Evolutionary conservation across 1,284 basidiomycete species (phyloP).

Genomic region (Leccinum pachyderme): DNA sequence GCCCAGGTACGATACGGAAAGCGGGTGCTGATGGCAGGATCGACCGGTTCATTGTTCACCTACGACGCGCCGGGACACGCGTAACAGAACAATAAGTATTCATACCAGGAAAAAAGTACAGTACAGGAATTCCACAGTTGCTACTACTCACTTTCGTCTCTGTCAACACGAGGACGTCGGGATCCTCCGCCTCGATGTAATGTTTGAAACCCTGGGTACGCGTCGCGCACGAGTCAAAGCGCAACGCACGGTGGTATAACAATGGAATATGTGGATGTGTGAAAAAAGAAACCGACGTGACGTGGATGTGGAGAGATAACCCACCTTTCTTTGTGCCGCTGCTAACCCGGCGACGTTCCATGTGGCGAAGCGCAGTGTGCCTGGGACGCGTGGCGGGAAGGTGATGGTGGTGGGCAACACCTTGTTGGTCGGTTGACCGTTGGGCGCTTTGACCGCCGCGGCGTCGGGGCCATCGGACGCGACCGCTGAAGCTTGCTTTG

Average conservation of each 20-base stretch:
- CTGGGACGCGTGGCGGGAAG: slow-evolving; percentile 51
- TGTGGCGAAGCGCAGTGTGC: slow-evolving; percentile 56
- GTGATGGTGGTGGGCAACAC: slow-evolving; percentile 60
- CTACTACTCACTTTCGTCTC: slow-evolving; percentile 73
- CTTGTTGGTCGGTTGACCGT: slow-evolving; percentile 70
- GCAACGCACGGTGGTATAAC: too few relatives aligned
- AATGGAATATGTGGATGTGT: neutral
- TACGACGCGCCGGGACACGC: slow-evolving; percentile 27
- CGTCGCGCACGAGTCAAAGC: neutral
- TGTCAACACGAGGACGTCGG: slow-evolving; percentile 76
- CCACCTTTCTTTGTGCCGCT: slow-evolving; percentile 66
- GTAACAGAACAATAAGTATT: neutral
- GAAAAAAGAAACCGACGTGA: neutral
- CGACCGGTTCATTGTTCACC: slow-evolving; percentile 66
- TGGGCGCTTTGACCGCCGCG: slow-evolving; percentile 29
- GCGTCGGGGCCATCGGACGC: neutral
- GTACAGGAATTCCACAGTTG: neutral
- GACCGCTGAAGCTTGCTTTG: slow-evolving; percentile 21
- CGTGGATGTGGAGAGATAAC: neutral
- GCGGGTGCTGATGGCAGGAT: slow-evolving; percentile 51
- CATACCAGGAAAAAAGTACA: neutral
- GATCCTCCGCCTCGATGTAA: slow-evolving; percentile 81
- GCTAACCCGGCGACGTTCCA: slow-evolving; percentile 79
- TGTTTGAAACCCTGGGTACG: slow-evolving; percentile 65
- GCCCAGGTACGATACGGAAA: slow-evolving; percentile 77